A percentile compares a stretch with the other conserved stretches of the same genome.
These are phyloP conservation scores for Geotrichum australiense DNA, from an alignment of 1,139 yeast genomes.

Conservation along the genomic window DNA sequence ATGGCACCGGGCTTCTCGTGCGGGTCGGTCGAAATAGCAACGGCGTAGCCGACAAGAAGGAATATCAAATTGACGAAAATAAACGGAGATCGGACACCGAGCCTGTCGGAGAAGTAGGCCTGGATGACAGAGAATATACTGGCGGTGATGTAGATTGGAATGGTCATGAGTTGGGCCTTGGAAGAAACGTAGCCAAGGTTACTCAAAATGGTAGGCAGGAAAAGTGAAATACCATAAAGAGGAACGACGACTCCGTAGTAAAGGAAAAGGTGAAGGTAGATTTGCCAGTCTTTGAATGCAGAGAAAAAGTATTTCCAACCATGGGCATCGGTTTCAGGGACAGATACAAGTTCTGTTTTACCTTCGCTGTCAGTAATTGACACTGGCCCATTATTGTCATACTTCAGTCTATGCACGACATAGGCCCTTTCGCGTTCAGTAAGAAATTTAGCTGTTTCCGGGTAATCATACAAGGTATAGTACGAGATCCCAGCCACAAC, in stretches of 20 bases:
- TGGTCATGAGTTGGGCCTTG: constrained; percentile 30
- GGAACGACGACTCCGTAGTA: constrained; percentile 23
- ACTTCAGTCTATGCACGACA: constrained; percentile 41
- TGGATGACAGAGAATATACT: constrained; percentile 30
- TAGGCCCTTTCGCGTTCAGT: constrained; percentile 42
- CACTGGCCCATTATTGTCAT: constrained; percentile 22
- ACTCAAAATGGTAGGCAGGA: constrained; percentile 34
- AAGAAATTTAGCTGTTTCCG: constrained; percentile 43
- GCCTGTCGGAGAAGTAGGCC: constrained; percentile 32
- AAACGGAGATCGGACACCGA: constrained; percentile 35
- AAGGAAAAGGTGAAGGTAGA: constrained; percentile 22
- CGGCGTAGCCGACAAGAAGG: constrained; percentile 33
- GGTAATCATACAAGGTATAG: constrained; percentile 46
- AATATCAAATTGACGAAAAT: constrained; percentile 28
- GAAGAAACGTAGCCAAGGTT: constrained; percentile 30
- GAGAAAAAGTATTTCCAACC: constrained; percentile 26
- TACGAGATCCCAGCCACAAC: constrained; percentile 40
- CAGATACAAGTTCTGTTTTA: neutral
- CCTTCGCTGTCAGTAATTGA: neutral
- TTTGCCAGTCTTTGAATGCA: constrained; percentile 32
- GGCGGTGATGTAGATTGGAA: constrained; percentile 36
- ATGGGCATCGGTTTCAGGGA: constrained; percentile 15
- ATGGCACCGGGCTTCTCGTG: constrained; percentile 18
- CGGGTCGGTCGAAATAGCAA: constrained; percentile 25
- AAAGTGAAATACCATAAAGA: constrained; percentile 27